Conservation (phyloP, 2,329 filamentous ascomycete genomes). For the Dothideomycetes sp. region DNA sequence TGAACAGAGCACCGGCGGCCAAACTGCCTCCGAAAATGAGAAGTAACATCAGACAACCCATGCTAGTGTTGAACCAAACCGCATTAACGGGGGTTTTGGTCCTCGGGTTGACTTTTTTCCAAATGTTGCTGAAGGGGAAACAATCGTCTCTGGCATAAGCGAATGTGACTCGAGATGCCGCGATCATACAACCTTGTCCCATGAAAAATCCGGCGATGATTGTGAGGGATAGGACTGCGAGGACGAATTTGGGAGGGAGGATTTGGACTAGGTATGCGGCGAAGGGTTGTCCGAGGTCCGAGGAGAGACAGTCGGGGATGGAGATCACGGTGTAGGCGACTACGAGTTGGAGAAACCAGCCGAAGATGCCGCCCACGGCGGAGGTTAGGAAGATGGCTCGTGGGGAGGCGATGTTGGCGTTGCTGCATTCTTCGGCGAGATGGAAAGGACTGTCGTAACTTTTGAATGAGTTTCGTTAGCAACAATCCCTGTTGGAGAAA, state of each 20-base stretch:
- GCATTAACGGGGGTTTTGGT: constrained; percentile 62
- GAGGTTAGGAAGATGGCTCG: constrained; percentile 64
- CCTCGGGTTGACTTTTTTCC: constrained; percentile 50
- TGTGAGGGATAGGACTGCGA: constrained; percentile 56
- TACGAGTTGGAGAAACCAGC: constrained; percentile 65
- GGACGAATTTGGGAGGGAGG: constrained; percentile 49
- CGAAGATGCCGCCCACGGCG: constrained; percentile 54
- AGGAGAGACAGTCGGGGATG: constrained; percentile 49
- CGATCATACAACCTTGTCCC: constrained; percentile 65
- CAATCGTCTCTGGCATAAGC: constrained; percentile 66
- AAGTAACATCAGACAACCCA: constrained; percentile 52
- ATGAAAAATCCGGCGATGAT: constrained; percentile 63
- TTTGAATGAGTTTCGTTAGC: not conserved
- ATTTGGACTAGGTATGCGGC: constrained; percentile 61
- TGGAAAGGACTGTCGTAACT: constrained; percentile 64
- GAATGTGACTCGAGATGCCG: constrained; percentile 31
- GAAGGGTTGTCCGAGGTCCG: constrained; percentile 59
- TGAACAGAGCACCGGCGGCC: constrained; percentile 60
- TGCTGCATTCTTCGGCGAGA: constrained; percentile 66
- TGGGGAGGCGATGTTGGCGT: constrained; percentile 60
- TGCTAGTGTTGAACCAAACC: constrained; percentile 54
- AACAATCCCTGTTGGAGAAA: too few relatives aligned
- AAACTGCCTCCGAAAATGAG: constrained; percentile 56
- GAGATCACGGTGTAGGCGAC: constrained; percentile 59
- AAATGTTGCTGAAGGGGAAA: constrained; percentile 52